A percentile compares a stretch with the other conserved stretches of the same genome.
Conservation (phyloP, 306 rosid species). For the Cajanus cajan region DNA sequence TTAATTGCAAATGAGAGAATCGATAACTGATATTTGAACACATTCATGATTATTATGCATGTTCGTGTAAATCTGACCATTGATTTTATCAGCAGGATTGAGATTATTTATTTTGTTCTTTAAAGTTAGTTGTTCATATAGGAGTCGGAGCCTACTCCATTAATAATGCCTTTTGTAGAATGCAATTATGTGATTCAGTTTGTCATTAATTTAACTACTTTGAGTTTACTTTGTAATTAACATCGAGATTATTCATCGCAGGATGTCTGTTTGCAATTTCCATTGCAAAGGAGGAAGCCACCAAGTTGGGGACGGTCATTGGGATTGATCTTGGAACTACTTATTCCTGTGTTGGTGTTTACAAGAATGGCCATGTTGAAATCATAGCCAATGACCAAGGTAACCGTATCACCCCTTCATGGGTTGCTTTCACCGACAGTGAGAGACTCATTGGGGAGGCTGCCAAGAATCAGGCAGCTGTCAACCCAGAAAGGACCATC, state of each 20-base stretch:
- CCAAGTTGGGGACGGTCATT: constrained; percentile 91
- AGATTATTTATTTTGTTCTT: neutral
- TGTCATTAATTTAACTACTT: neutral
- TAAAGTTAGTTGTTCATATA: no score
- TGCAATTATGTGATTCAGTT: neutral
- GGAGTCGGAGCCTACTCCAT: no score
- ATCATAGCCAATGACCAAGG: constrained; percentile 99
- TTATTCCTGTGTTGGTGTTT: constrained; percentile 91
- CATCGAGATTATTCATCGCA: constrained; percentile 22
- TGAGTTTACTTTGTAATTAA: constrained; percentile 23
- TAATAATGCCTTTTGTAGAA: no score
- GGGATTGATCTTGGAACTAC: constrained; percentile 67
- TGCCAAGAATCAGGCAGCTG: constrained; percentile 99
- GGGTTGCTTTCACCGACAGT: constrained; percentile 86
- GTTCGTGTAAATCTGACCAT: neutral
- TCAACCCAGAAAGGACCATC: constrained; percentile 88
- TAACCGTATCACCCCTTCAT: constrained; percentile 97
- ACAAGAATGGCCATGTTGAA: constrained; percentile 94
- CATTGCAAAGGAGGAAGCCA: constrained; percentile 81
- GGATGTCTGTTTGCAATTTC: constrained; percentile 83
- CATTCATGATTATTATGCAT: neutral
- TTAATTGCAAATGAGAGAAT: neutral
- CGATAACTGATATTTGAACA: neutral
- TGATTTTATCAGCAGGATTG: neutral
- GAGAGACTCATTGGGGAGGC: constrained; percentile 99